Percentiles rank a stretch among this genome's conserved stretches.
Conservation (phyloP, 768 basidiomycete genomes). For the Tephrocybe sp. region DNA sequence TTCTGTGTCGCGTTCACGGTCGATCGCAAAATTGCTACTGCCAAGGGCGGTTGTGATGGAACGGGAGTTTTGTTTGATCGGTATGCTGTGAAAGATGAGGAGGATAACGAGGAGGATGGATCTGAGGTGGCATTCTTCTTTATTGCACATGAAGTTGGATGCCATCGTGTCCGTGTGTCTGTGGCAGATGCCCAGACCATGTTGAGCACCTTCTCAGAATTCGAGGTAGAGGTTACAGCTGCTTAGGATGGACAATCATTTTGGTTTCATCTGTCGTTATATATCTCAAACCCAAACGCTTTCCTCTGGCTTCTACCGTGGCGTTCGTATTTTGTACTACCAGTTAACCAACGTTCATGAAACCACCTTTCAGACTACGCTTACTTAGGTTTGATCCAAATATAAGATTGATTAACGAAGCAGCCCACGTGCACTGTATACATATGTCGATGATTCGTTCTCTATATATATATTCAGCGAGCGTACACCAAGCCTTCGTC, state of each 20-base stretch:
- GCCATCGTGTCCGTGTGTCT: not conserved
- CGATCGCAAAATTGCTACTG: not conserved
- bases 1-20: not conserved
- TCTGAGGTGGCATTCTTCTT: not conserved
- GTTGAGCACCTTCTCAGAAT: not conserved
- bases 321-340: not conserved
- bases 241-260: not conserved
- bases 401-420: too few relatives aligned
- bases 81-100: not conserved
- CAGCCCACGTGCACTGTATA: too few relatives aligned
- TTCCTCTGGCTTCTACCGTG: not conserved
- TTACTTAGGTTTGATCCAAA: too few relatives aligned
- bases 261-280: too few relatives aligned
- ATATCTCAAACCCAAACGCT: not conserved
- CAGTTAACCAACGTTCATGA: not conserved
- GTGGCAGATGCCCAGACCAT: not conserved
- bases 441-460: too few relatives aligned
- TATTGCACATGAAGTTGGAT: not conserved
- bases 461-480: too few relatives aligned
- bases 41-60: not conserved
- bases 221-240: not conserved
- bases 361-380: too few relatives aligned
- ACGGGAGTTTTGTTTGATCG: not conserved
- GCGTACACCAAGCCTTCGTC: too few relatives aligned
- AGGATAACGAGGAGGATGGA: not conserved